Conservation (phyloP, 2,329 filamentous ascomycete genomes). For the Drechslera avenae region DNA sequence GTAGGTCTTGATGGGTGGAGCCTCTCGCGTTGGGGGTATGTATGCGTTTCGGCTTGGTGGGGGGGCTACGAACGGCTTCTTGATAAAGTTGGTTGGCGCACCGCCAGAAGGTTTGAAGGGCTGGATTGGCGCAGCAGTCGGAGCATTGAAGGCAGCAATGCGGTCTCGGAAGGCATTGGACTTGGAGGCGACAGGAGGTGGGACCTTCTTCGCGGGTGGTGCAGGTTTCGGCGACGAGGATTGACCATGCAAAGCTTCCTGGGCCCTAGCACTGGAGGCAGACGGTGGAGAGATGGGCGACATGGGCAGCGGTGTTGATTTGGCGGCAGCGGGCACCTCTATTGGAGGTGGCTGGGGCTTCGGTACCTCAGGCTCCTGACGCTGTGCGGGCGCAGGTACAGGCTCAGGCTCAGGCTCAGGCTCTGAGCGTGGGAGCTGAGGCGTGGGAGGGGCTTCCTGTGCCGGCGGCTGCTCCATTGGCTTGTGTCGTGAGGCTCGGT, state of each 20-base stretch:
- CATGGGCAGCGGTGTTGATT: slow-evolving; percentile 30
- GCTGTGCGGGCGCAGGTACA: slow-evolving; percentile 25
- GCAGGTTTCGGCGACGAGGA: slow-evolving; percentile 50
- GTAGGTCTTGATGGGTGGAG: slow-evolving; percentile 76
- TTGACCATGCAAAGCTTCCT: slow-evolving; percentile 24
- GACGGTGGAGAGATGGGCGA: slow-evolving; percentile 39
- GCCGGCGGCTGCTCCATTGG: slow-evolving; percentile 41
- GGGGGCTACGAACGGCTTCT: slow-evolving; percentile 95
- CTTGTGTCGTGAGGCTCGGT: slow-evolving; percentile 64
- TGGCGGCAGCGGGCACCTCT: slow-evolving; percentile 32
- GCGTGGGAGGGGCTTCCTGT: slow-evolving; percentile 36
- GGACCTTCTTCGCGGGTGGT: slow-evolving; percentile 57
- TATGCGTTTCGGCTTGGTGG: slow-evolving; percentile 92
- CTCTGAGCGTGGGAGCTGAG: slow-evolving; percentile 26
- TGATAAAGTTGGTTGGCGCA: slow-evolving; percentile 74
- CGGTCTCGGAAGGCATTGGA: slow-evolving; percentile 91
- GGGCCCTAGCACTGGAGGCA: slow-evolving; percentile 27
- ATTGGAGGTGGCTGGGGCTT: slow-evolving; percentile 48
- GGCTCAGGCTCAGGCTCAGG: slow-evolving; percentile 20
- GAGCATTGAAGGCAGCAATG: slow-evolving; percentile 95
- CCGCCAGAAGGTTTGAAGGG: slow-evolving; percentile 79
- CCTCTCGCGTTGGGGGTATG: slow-evolving; percentile 75
- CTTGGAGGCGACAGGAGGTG: slow-evolving; percentile 74
- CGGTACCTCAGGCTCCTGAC: slow-evolving; percentile 39
- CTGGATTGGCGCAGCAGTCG: slow-evolving; percentile 81